Percentiles rank a stretch among this genome's conserved stretches.
phyloP scores from a whole-genome alignment of 1,284 basidiomycete genomes.

The Irpex lacteus region DNA sequence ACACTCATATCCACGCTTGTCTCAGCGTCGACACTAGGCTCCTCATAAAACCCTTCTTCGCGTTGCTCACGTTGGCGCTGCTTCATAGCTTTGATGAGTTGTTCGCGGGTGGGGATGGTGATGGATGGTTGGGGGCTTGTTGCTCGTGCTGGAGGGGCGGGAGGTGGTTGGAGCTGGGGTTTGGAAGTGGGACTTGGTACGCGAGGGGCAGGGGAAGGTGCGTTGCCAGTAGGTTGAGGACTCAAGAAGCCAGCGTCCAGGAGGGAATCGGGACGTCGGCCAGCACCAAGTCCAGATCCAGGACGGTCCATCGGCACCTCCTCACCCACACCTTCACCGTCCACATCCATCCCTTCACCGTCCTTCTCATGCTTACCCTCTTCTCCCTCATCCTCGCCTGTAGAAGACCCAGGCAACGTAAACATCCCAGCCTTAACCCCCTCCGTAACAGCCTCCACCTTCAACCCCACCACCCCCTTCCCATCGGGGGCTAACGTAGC shows the following conservation, averaged over 20 bases:
- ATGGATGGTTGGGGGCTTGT: background rate
- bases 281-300: background rate
- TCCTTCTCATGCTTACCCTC: slow-evolving; percentile 9
- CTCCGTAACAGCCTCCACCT: slow-evolving; percentile 32
- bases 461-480: slow-evolving; percentile 20
- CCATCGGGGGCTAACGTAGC: slow-evolving; percentile 18
- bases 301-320: background rate
- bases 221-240: slow-evolving; percentile 2
- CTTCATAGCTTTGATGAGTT: slow-evolving; percentile 70
- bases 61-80: slow-evolving; percentile 57
- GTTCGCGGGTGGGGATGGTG: slow-evolving; percentile 63
- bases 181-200: slow-evolving; percentile 39
- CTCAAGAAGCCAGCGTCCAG: slow-evolving; percentile 11
- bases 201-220: slow-evolving; percentile 36
- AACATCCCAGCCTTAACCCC: slow-evolving; percentile 31
- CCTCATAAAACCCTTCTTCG: slow-evolving; percentile 33
- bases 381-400: slow-evolving; percentile 23
- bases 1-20: slow-evolving; percentile 34
- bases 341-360: slow-evolving; percentile 5
- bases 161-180: too few relatives aligned
- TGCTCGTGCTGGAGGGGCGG: background rate
- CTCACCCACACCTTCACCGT: background rate
- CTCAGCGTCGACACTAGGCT: too few relatives aligned
- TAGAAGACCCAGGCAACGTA: slow-evolving; percentile 28
- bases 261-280: slow-evolving; percentile 4